Evolutionary conservation across 2,329 filamentous ascomycete genomes (phyloP).

Genomic region (Rhinocladiella mackenziei): DNA sequence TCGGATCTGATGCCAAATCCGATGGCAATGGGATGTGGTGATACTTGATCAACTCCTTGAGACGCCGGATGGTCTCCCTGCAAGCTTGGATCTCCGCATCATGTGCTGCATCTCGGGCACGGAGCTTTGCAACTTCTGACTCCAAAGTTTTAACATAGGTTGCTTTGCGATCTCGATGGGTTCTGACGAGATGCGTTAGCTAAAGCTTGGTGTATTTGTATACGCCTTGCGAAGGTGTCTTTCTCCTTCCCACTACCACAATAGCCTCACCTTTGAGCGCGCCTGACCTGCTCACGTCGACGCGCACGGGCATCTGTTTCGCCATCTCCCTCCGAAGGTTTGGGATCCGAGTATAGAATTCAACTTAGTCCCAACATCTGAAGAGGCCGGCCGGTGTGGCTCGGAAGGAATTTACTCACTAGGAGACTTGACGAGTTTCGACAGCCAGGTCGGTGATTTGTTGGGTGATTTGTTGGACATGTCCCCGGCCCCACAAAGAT

Average conservation of each 20-base stretch:
- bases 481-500: neutral
- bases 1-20: slow-evolving; percentile 23
- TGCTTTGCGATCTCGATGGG: slow-evolving; percentile 34
- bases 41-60: slow-evolving; percentile 22
- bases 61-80: slow-evolving; percentile 21
- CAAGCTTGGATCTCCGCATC: slow-evolving; percentile 13
- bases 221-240: neutral
- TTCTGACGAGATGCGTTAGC: slow-evolving; percentile 23
- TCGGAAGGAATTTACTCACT: neutral
- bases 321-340: slow-evolving; percentile 1
- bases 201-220: neutral
- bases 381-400: neutral
- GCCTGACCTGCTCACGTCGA: slow-evolving; percentile 32
- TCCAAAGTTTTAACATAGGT: slow-evolving; percentile 34
- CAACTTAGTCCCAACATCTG: neutral
- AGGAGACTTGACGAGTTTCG: slow-evolving; percentile 7
- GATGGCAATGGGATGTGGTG: slow-evolving; percentile 20
- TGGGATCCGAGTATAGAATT: neutral
- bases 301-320: slow-evolving; percentile 19
- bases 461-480: slow-evolving; percentile 13
- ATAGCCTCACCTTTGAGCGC: slow-evolving; percentile 31
- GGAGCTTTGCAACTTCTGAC: slow-evolving; percentile 30
- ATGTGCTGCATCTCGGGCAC: slow-evolving; percentile 27
- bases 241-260: neutral
- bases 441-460: slow-evolving; percentile 15